These are phyloP conservation scores for Phytophthora sojae DNA, from an alignment of 352 stramenopile species.

Conservation along the genomic window DNA sequence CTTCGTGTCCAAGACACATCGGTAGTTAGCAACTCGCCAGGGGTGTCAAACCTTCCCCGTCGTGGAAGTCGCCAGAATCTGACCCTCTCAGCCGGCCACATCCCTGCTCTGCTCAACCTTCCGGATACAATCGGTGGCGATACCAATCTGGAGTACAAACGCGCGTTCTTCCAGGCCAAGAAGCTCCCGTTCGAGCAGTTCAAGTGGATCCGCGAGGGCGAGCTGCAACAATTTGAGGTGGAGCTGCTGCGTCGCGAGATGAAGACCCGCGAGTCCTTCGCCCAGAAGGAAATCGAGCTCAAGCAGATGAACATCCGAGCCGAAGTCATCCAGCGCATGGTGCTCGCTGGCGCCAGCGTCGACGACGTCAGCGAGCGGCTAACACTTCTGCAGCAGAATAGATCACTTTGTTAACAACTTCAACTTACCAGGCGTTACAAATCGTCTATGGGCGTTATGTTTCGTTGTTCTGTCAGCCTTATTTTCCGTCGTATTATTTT, in stretches of 20 bases:
- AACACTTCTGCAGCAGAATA: conserved; percentile 6
- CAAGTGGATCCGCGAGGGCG: conserved; percentile 18
- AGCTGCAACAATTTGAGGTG: conserved; percentile 27
- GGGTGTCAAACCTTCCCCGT: too few species aligned
- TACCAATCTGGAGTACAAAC: conserved; percentile 19
- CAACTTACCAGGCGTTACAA: not conserved
- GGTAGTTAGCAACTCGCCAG: not conserved
- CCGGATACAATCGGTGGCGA: not conserved
- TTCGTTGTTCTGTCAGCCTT: not conserved
- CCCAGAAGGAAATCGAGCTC: conserved; percentile 24
- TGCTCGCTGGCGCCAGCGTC: conserved; percentile 7
- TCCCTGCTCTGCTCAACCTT: conserved; percentile 10
- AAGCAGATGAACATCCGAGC: conserved; percentile 23
- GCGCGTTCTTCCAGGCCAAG: conserved; percentile 21
- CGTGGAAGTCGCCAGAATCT: not conserved
- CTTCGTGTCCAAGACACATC: not conserved
- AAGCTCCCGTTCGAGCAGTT: conserved; percentile 28
- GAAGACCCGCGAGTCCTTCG: conserved; percentile 22
- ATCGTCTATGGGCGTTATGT: not conserved
- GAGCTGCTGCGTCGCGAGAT: conserved; percentile 30
- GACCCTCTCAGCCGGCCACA: conserved; percentile 1
- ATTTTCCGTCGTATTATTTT: not conserved
- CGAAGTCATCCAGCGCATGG: conserved; percentile 29
- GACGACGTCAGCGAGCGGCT: conserved; percentile 18
- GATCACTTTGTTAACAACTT: not conserved